A percentile compares a stretch with the other conserved stretches of the same genome.
Evolutionary conservation across 2,329 filamentous ascomycete species (phyloP).

Genomic region (Fusarium dimerum): DNA sequence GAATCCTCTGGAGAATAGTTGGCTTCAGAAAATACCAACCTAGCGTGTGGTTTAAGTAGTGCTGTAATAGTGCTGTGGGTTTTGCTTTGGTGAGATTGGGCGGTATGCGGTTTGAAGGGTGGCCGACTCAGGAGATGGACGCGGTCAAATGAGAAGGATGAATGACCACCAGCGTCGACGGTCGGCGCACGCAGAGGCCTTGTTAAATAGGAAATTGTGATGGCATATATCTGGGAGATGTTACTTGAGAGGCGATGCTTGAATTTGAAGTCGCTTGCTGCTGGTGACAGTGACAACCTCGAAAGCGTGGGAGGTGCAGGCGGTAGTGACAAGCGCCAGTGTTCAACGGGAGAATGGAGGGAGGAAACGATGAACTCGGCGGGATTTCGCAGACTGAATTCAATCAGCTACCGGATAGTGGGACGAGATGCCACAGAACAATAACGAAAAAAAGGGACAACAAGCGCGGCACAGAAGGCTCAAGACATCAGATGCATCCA

Average conservation of each 20-base stretch:
- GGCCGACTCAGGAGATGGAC: constrained; percentile 14
- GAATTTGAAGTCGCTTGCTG: constrained; percentile 18
- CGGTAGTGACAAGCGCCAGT: constrained; percentile 21
- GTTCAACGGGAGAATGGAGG: constrained; percentile 11
- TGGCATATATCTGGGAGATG: constrained; percentile 26
- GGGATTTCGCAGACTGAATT: constrained; percentile 15
- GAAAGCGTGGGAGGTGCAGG: constrained; percentile 11
- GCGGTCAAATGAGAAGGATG: not conserved
- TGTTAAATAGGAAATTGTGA: constrained; percentile 16
- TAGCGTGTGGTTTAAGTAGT: not conserved
- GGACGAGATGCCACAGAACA: too few species aligned
- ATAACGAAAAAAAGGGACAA: not conserved
- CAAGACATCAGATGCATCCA: constrained; percentile 15
- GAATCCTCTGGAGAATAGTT: constrained; percentile 2
- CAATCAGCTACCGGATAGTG: constrained; percentile 4
- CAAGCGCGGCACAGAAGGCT: constrained; percentile 11
- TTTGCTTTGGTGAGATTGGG: not conserved
- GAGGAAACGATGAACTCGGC: not conserved
- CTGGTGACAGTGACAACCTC: constrained; percentile 25
- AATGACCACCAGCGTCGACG: constrained; percentile 4
- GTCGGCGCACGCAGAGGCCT: constrained; percentile 19
- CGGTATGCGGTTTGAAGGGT: constrained; percentile 12
- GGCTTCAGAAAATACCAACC: not conserved
- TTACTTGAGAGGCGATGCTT: constrained; percentile 22
- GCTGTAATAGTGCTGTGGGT: not conserved